Evolutionary conservation across 306 rosid species (phyloP).

Genomic region (Cicer arietinum): DNA sequence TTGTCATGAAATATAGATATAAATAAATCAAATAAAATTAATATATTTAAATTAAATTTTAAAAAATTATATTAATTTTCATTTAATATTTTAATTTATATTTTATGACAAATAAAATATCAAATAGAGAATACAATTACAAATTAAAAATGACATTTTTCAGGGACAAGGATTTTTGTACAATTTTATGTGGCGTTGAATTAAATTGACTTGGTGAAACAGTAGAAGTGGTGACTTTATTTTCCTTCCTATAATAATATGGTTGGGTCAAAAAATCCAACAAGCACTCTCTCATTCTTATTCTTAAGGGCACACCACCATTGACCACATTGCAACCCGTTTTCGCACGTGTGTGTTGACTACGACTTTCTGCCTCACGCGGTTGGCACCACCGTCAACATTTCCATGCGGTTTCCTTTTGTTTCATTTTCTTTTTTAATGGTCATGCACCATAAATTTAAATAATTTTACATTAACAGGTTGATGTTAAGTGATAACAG

Average conservation of each 20-base stretch:
- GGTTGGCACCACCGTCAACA: conserved; percentile 7
- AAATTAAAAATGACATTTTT: too few species aligned
- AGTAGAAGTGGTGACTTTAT: background rate
- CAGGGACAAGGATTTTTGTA: too few species aligned
- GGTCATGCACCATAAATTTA: too few species aligned
- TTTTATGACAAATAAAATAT: too few species aligned
- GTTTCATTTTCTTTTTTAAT: background rate
- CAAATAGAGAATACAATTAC: too few species aligned
- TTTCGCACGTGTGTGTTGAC: conserved; percentile 57
- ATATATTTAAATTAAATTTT: too few species aligned
- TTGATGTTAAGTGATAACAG: too few species aligned
- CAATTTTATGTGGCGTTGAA: background rate
- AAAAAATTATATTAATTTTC: too few species aligned
- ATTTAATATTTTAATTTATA: too few species aligned
- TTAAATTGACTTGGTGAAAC: background rate
- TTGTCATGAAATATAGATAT: too few species aligned
- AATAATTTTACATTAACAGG: too few species aligned
- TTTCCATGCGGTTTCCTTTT: conserved; percentile 1
- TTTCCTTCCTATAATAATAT: background rate
- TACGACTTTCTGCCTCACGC: conserved; percentile 22
- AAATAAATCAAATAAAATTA: too few species aligned
- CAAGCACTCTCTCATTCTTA: conserved; percentile 20
- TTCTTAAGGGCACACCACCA: conserved; percentile 52
- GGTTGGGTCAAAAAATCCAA: conserved; percentile 36
- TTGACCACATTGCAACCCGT: conserved; percentile 47